Conservation (phyloP, 257 asterid species). For the Gardenia jasminoides region DNA sequence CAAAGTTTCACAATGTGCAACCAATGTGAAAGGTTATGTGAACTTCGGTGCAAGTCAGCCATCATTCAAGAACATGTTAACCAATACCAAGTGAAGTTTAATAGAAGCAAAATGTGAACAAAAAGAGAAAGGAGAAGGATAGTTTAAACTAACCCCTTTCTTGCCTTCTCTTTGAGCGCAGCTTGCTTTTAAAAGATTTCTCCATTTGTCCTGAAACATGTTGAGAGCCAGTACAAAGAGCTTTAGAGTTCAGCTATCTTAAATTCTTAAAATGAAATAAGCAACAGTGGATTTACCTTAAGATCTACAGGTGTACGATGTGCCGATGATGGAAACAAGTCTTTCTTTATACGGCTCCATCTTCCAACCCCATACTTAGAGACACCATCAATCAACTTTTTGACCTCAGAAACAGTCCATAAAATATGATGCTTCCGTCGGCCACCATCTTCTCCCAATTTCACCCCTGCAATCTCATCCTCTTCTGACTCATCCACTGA, state of each 20-base stretch:
- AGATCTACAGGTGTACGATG: constrained; percentile 96
- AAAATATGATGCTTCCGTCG: constrained; percentile 83
- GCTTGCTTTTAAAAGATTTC: constrained; percentile 93
- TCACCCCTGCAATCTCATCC: constrained; percentile 27
- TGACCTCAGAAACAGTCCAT: constrained; percentile 89
- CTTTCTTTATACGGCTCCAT: constrained; percentile 89
- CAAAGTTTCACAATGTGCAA: not conserved
- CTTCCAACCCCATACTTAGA: constrained; percentile 88
- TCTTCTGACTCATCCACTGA: constrained; percentile 31
- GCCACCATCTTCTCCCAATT: constrained; percentile 32
- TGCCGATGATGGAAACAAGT: constrained; percentile 64
- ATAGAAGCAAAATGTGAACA: not conserved
- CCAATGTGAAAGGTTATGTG: not conserved
- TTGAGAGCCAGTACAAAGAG: constrained; percentile 15
- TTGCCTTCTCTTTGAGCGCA: constrained; percentile 56
- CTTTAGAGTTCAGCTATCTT: not conserved
- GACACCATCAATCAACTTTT: constrained; percentile 79
- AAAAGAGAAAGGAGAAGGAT: not conserved
- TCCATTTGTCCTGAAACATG: constrained; percentile 84
- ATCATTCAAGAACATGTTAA: not conserved
- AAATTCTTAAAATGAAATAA: not conserved
- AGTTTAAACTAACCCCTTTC: constrained; percentile 44
- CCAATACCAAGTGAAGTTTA: not conserved
- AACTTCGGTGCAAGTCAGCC: not conserved
- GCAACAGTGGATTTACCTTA: constrained; percentile 46